These are phyloP conservation scores for Pichia sorboxylosa DNA, from an alignment of 1,139 yeast genomes.

Conservation along the genomic window DNA sequence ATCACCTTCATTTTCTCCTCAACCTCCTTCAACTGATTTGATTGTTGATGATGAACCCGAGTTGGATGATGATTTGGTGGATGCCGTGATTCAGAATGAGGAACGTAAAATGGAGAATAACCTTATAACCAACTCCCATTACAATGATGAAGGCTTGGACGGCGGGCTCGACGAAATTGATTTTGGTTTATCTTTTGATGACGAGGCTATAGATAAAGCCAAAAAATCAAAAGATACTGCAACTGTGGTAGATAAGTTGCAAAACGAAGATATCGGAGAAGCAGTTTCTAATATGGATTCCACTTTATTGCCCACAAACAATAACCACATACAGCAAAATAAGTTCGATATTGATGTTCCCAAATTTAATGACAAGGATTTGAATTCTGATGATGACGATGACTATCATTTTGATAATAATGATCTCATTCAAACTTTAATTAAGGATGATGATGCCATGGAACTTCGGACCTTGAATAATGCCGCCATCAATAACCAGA, in stretches of 20 bases:
- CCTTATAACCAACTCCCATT: constrained; percentile 4
- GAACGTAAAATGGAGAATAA: constrained; percentile 16
- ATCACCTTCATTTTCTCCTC: constrained; percentile 8
- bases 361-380: constrained; percentile 38
- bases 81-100: constrained; percentile 20
- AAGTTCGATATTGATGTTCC: constrained; percentile 31
- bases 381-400: constrained; percentile 47
- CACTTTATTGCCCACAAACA: background rate
- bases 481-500: too few relatives aligned
- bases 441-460: constrained; percentile 50
- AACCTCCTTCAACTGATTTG: constrained; percentile 7
- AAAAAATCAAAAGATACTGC: constrained; percentile 11
- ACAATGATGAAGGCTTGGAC: constrained; percentile 9
- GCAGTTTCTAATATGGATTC: constrained; percentile 27
- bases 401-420: constrained; percentile 65
- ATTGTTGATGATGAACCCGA: constrained; percentile 16
- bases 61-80: constrained; percentile 22
- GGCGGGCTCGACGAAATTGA: constrained; percentile 30
- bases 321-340: constrained; percentile 6
- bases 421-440: constrained; percentile 55
- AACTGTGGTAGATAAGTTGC: constrained; percentile 20
- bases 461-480: constrained; percentile 41
- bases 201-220: constrained; percentile 11
- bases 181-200: constrained; percentile 46
- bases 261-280: constrained; percentile 57